Evolutionary conservation across 305 asterid genomes (phyloP).

Genomic region (Striga hermonthica): DNA sequence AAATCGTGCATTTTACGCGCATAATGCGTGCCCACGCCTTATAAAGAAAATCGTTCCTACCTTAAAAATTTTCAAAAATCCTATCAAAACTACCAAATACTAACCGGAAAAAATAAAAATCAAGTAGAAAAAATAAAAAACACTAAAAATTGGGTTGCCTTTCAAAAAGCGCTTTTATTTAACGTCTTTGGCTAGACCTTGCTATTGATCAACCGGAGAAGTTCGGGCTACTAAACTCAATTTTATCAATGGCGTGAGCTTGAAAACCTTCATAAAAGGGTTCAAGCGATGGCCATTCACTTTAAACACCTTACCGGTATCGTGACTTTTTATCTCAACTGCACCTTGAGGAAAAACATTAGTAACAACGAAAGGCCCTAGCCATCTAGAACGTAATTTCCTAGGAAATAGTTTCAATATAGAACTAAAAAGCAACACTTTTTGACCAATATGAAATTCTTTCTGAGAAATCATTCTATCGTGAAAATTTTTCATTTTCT

Average conservation of each 20-base stretch:
- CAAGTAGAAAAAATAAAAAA: too few species aligned
- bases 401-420: background rate
- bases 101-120: too few species aligned
- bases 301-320: background rate
- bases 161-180: background rate
- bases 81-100: too few species aligned
- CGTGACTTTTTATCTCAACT: background rate
- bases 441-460: background rate
- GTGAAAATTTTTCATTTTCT: background rate
- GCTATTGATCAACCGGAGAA: background rate
- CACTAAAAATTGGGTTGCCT: background rate
- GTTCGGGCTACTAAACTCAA: background rate
- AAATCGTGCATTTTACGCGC: too few species aligned
- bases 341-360: background rate
- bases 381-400: background rate
- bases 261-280: background rate
- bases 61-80: too few species aligned
- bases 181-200: background rate
- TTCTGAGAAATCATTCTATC: background rate
- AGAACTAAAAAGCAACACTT: background rate
- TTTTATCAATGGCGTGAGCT: background rate
- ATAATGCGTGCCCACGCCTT: too few species aligned
- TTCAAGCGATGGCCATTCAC: background rate
- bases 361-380: background rate
- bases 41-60: too few species aligned